Evolutionary conservation across 257 asterid species (phyloP), one percentile per base, ranked within the genome.

Genomic region (Solanum tacnaense): DNA sequence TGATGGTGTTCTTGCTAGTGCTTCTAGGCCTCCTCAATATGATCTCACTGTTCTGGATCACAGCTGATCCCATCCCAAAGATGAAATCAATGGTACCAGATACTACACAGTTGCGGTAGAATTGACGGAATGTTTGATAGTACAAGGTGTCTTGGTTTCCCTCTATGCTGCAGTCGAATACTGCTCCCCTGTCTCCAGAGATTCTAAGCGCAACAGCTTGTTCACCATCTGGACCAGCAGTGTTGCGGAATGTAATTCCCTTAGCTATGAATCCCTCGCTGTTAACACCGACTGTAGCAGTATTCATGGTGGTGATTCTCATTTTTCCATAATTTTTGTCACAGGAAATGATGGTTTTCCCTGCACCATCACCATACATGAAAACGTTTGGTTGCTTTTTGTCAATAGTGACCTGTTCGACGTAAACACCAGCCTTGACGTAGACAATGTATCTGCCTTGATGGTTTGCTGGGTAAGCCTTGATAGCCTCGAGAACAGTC

Each of bases 291-390:
- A 95, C 92, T 8, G 98, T 94, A 60, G 99, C 95, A 0, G 95
- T 93, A n/a, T 90, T 89, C 88, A 90, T 90, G 5, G 98, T 95
- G 52, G 88, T 87, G 23, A 92, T 52, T 2, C 84, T 81, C 91
- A 68, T 83, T 1, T 15, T 34, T 1, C 31, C 94, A 32, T 0
- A 86, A 83, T 92, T 93, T 87, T 79, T 91, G 34, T 18, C 86
- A 9, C 94, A 96, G 2, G 96, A 93, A 16, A 96, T 86, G 5
- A 96, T 89, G 10, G 98, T 92, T 83, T 62, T 95, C 25, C 92
- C 92, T 4, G 95, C 90, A 67, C 98, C 98, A 32, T 96, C 99
- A n/a, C 99, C 98, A 13, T 95, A 96, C 44, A 96, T 94, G 86
- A 89, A 93, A 44, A 95, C 84, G 2, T 94, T 93, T 2, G 88